Percentiles rank a stretch among this genome's conserved stretches.
phyloP scores from a whole-genome alignment of 441 rosid genomes.

The Melastoma candidum region DNA sequence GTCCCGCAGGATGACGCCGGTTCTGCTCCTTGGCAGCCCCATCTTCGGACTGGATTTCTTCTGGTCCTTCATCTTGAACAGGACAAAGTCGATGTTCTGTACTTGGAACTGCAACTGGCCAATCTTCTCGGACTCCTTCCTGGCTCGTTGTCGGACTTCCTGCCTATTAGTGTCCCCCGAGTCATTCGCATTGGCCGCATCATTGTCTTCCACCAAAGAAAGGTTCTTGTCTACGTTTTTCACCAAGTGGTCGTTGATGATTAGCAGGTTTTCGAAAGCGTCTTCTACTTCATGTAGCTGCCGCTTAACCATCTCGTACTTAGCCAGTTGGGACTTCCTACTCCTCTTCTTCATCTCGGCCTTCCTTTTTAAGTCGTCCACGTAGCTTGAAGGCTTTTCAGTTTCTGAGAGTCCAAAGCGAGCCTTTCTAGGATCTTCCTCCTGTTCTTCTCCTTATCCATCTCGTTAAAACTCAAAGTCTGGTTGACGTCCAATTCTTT shows the following conservation, averaged over 20 bases:
- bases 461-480: slow-evolving; percentile 30
- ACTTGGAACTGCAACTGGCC: slow-evolving; percentile 63
- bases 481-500: slow-evolving; percentile 45
- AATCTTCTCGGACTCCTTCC: slow-evolving; percentile 59
- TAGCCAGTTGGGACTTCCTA: slow-evolving; percentile 39
- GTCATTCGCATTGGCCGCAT: slow-evolving; percentile 22
- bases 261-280: slow-evolving; percentile 42
- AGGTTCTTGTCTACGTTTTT: slow-evolving; percentile 41
- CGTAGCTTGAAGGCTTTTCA: slow-evolving; percentile 42
- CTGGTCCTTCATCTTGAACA: slow-evolving; percentile 74
- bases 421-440: slow-evolving; percentile 63
- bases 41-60: slow-evolving; percentile 37
- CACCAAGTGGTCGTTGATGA: slow-evolving; percentile 36
- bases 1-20: slow-evolving; percentile 58
- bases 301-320: slow-evolving; percentile 40
- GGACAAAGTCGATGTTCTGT: slow-evolving; percentile 48
- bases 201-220: slow-evolving; percentile 16
- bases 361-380: slow-evolving; percentile 56
- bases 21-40: slow-evolving; percentile 39
- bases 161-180: slow-evolving; percentile 27
- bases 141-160: slow-evolving; percentile 48
- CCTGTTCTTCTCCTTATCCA: slow-evolving; percentile 28
- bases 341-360: slow-evolving; percentile 41
- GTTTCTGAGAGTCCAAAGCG: slow-evolving; percentile 54
- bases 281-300: slow-evolving; percentile 65